These are phyloP conservation scores for Anacardium occidentale DNA, from an alignment of 345 rosid genomes.

Conservation along the genomic window DNA sequence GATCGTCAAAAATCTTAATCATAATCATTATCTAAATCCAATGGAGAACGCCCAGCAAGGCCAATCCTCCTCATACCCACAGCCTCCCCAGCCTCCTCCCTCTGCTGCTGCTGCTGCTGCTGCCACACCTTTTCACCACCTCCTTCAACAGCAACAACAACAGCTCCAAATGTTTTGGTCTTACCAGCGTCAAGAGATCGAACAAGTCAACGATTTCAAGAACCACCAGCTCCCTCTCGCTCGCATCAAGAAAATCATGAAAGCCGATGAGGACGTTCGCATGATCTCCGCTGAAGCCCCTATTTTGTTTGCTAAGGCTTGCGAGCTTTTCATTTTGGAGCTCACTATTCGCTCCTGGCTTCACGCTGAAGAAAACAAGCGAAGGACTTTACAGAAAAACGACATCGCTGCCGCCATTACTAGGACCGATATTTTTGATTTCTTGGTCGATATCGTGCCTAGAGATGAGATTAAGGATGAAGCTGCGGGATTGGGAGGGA, in stretches of 20 bases:
- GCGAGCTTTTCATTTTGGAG: constrained; percentile 92
- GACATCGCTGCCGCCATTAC: constrained; percentile 94
- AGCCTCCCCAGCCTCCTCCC: constrained; percentile 31
- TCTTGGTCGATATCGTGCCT: constrained; percentile 86
- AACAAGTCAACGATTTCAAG: constrained; percentile 89
- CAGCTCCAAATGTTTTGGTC: constrained; percentile 93
- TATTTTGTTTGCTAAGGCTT: constrained; percentile 85
- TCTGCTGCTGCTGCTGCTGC: constrained; percentile 35
- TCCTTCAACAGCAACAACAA: constrained; percentile 87
- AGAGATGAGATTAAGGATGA: constrained; percentile 91
- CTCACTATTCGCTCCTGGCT: constrained; percentile 97
- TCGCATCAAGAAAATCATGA: constrained; percentile 96
- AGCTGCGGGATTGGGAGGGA: constrained; percentile 50
- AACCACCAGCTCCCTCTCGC: constrained; percentile 97
- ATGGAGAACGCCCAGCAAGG: constrained; percentile 60
- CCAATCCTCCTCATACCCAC: constrained; percentile 60
- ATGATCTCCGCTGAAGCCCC: constrained; percentile 99
- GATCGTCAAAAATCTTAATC: not conserved
- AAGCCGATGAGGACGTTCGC: constrained; percentile 96
- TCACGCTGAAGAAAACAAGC: constrained; percentile 93
- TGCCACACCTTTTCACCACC: constrained; percentile 60
- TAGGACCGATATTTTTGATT: constrained; percentile 85
- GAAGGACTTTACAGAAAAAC: constrained; percentile 91
- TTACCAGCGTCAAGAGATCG: constrained; percentile 87
- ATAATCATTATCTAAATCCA: constrained; percentile 5